A percentile compares a stretch with the other conserved stretches of the same genome.
Conservation (phyloP, 1,139 yeast species). For the Dujonia santamariae region DNA sequence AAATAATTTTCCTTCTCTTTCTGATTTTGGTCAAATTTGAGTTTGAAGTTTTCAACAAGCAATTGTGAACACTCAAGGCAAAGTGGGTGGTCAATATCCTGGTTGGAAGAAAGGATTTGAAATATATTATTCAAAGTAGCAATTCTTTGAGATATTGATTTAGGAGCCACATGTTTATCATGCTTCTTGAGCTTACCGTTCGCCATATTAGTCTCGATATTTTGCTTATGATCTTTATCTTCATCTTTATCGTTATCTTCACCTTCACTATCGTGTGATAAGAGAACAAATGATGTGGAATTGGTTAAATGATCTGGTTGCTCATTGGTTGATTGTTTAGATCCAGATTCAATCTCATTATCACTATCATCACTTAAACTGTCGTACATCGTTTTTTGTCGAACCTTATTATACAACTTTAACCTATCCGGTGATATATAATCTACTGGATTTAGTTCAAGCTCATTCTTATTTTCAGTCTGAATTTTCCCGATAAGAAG, state of each 20-base stretch:
- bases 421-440: constrained; percentile 34
- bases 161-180: constrained; percentile 3
- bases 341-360: constrained; percentile 7
- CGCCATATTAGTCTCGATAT: not conserved
- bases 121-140: constrained; percentile 64
- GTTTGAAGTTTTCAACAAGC: constrained; percentile 63
- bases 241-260: constrained; percentile 3
- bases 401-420: constrained; percentile 21
- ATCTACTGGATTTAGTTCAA: constrained; percentile 23
- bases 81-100: constrained; percentile 83
- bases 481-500: constrained; percentile 24
- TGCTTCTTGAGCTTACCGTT: not conserved
- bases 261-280: too few relatives aligned
- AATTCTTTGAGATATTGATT: constrained; percentile 34
- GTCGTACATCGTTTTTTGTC: constrained; percentile 18
- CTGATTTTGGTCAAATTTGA: constrained; percentile 69
- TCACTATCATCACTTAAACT: constrained; percentile 11
- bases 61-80: constrained; percentile 80
- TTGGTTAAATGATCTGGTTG: too few relatives aligned
- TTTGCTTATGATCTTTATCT: not conserved
- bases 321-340: too few relatives aligned
- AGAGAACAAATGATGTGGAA: constrained; percentile 7
- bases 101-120: constrained; percentile 54
- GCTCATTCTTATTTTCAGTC: constrained; percentile 12
- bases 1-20: constrained; percentile 78